Evolutionary conservation across 495 filamentous ascomycete genomes (phyloP).

Genomic region (Talaromyces proteolyticus): DNA sequence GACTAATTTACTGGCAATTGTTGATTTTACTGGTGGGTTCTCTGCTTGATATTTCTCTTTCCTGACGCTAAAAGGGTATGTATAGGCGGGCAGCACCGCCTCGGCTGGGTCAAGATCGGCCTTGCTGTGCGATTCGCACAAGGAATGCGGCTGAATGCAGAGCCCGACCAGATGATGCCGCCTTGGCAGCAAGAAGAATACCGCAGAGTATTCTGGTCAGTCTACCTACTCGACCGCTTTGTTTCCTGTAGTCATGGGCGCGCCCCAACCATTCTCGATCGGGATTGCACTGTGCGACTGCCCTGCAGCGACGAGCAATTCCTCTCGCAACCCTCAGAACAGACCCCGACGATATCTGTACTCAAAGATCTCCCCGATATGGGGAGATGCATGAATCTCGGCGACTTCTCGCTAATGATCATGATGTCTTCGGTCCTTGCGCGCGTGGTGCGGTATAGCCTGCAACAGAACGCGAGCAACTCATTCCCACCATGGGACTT

Average conservation of each 20-base stretch:
- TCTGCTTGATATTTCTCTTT: neutral
- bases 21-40: conserved; percentile 20
- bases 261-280: conserved; percentile 19
- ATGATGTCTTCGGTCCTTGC: no score
- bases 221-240: conserved; percentile 26
- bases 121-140: conserved; percentile 23
- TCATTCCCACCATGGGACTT: no score
- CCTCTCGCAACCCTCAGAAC: no score
- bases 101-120: conserved; percentile 27
- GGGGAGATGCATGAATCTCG: conserved; percentile 15
- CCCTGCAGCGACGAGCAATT: conserved; percentile 5
- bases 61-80: conserved; percentile 8
- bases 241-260: conserved; percentile 21
- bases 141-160: conserved; percentile 22
- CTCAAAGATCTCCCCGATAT: conserved; percentile 14
- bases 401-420: no score
- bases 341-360: no score
- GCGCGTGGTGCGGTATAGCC: no score
- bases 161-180: conserved; percentile 13
- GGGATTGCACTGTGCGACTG: conserved; percentile 18
- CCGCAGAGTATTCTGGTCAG: conserved; percentile 25
- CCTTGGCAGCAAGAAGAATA: conserved; percentile 21
- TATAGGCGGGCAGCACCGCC: conserved; percentile 15
- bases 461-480: no score
- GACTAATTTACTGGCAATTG: conserved; percentile 20